Conservation (phyloP, 768 basidiomycete genomes). For the Lentinula detonsa region DNA sequence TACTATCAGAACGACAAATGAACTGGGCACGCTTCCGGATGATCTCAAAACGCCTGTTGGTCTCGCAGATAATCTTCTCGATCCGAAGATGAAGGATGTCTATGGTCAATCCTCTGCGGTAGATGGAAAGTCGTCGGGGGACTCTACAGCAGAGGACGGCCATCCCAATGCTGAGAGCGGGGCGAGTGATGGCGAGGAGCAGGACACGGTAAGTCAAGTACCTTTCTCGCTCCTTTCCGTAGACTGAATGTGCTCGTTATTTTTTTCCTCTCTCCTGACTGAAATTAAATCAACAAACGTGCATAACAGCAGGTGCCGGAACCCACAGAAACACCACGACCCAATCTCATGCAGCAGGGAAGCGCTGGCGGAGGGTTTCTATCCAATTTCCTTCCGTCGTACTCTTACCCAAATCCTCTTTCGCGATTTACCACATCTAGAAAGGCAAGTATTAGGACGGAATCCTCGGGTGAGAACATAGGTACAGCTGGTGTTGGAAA, state of each 20-base stretch:
- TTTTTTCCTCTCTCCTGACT: not conserved
- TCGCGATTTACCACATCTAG: constrained; percentile 37
- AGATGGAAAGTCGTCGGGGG: constrained; percentile 7
- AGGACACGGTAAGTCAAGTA: constrained; percentile 14
- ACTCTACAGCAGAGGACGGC: constrained; percentile 12
- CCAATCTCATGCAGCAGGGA: constrained; percentile 14
- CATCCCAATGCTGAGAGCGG: constrained; percentile 11
- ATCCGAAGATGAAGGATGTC: constrained; percentile 24
- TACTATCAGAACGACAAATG: constrained; percentile 42
- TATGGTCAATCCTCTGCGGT: constrained; percentile 3
- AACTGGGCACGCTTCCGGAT: constrained; percentile 51
- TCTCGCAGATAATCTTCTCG: constrained; percentile 53
- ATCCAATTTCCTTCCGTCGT: constrained; percentile 55
- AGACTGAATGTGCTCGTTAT: not conserved
- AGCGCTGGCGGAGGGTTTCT: constrained; percentile 30
- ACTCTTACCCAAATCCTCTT: constrained; percentile 55
- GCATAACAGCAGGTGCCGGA: not conserved
- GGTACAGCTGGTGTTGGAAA: not conserved
- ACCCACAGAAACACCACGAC: constrained; percentile 1
- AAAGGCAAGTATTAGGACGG: not conserved
- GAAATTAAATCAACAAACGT: constrained; percentile 5
- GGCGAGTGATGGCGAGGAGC: constrained; percentile 9
- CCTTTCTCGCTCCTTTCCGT: not conserved
- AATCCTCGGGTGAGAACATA: not conserved
- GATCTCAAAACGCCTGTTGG: constrained; percentile 57